Conservation (phyloP, 495 filamentous ascomycete species). For the Aspergillus campestris region DNA sequence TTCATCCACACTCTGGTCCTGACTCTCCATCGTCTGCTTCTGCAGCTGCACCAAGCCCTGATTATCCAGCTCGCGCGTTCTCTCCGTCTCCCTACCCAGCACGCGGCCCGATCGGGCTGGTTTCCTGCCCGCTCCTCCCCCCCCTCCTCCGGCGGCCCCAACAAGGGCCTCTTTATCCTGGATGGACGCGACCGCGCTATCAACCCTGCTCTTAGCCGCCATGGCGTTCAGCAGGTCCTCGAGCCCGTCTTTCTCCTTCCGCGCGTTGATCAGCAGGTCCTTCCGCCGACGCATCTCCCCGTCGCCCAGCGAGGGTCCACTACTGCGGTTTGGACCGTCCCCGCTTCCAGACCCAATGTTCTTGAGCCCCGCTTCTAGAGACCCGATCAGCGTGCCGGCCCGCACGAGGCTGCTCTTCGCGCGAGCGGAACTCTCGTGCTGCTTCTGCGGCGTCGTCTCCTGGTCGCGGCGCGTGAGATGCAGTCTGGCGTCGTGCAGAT, state of each 20-base stretch:
- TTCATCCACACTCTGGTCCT: conserved; percentile 73
- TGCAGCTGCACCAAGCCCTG: conserved; percentile 80
- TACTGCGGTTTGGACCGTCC: conserved; percentile 8
- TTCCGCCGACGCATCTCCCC: conserved; percentile 78
- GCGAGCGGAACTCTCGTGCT: conserved; percentile 70
- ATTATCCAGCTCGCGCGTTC: conserved; percentile 86
- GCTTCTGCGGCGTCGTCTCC: conserved; percentile 53
- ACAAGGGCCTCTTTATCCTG: conserved; percentile 51
- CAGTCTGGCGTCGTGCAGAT: conserved; percentile 73
- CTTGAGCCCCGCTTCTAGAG: conserved; percentile 65
- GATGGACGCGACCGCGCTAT: conserved; percentile 39
- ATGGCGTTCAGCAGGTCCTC: conserved; percentile 72
- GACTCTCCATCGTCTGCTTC: conserved; percentile 70
- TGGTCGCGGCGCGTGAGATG: conserved; percentile 69
- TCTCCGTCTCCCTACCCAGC: conserved; percentile 80
- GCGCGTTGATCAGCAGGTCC: conserved; percentile 68
- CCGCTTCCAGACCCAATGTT: conserved; percentile 17
- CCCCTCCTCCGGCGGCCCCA: conserved; percentile 9
- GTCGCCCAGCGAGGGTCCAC: conserved; percentile 52
- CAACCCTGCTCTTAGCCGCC: conserved; percentile 46
- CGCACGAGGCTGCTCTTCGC: conserved; percentile 78
- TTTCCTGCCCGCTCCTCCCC: conserved; percentile 14
- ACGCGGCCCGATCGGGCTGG: conserved; percentile 50
- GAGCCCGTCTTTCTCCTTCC: conserved; percentile 78
- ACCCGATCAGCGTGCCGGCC: conserved; percentile 56